Base-by-base conservation (phyloP, 345 rosid genomes). In the Punica granatum region DNA sequence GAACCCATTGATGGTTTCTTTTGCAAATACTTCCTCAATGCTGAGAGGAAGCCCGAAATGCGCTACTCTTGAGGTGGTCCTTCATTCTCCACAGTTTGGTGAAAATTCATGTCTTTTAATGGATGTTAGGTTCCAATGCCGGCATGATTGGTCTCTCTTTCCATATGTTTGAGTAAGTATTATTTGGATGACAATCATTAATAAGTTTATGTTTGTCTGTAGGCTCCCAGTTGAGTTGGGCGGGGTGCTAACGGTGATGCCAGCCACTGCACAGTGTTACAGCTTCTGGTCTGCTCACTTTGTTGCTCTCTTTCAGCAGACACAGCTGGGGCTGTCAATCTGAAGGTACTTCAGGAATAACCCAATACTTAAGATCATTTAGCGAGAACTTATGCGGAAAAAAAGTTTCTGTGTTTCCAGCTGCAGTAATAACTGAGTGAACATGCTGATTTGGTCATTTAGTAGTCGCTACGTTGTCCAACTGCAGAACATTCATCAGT, bases 271-370 rank as follows among this genome's bases (percentile, higher is more conserved):
- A 90, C 78, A 86, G 83, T 60, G 88, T 79, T 8, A 90, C 97
- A n/a, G 92, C 98, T 44, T 86, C 98, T 58, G 83, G 97, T 14
- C 84, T 93, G 87, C 84, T 85, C 70, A 87, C 94, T 74, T 93
- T 96, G 4, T 79, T 93, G 86, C 85, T 88, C 63, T 85, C 96
- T 62, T 69, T 90, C 74, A 85, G 83, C 73, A 83, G 79, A 67
- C 75, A 80, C 65, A 76, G 75, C 66, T 93, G 98, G 97, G 87
- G 98, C 15, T 90, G 93, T 75, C 84, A 90, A 68, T 90, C 98
- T 8, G 93, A 92, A 82, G 98, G 96, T 92, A 77, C 6, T 25
- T 51, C 59, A 28, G 6, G 6, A 14, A 14, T 23, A 2, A 16
- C 18, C 41, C 33, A 32, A 13, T 31, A 1, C 25, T 33, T 19